A percentile compares a stretch with the other conserved stretches of the same genome.
These are phyloP conservation scores for Neofusicoccum ribis DNA, from an alignment of 2,329 filamentous ascomycete genomes.

Conservation along the genomic window DNA sequence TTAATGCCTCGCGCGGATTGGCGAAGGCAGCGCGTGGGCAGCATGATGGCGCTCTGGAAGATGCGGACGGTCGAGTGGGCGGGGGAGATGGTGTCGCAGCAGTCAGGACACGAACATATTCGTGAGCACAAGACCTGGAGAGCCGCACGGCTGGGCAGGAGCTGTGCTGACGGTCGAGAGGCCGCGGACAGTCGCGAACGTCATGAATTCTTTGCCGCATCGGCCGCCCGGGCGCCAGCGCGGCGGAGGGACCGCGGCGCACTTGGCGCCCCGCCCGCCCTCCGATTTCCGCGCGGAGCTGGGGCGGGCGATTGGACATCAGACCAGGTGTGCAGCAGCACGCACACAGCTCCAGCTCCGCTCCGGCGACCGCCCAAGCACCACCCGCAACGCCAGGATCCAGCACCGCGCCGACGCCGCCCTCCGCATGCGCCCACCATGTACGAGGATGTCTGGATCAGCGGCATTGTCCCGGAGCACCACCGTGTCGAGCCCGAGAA, in stretches of 20 bases:
- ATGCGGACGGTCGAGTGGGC: background rate
- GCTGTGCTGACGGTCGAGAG: background rate
- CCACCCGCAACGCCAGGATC: background rate
- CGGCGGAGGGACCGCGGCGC: background rate
- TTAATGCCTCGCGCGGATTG: slow-evolving; percentile 20
- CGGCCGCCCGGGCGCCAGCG: background rate
- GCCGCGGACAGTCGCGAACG: slow-evolving; percentile 7
- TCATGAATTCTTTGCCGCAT: slow-evolving; percentile 12
- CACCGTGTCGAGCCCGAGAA: slow-evolving; percentile 55
- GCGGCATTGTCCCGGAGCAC: slow-evolving; percentile 59
- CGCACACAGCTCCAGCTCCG: background rate
- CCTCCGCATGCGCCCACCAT: slow-evolving; percentile 48
- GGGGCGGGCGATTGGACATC: background rate
- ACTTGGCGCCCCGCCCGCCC: background rate
- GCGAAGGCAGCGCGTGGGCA: slow-evolving; percentile 19
- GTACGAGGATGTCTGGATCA: slow-evolving; percentile 87
- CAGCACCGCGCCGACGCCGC: background rate
- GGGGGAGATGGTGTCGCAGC: background rate
- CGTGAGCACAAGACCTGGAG: background rate
- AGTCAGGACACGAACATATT: background rate
- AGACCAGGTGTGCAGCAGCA: slow-evolving; percentile 14
- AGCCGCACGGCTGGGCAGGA: background rate
- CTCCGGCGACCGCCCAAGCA: background rate
- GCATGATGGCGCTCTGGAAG: background rate
- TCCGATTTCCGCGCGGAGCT: background rate